These are phyloP conservation scores for Diaporthe amygdali DNA, from an alignment of 2,329 filamentous ascomycete genomes.

Conservation along the genomic window DNA sequence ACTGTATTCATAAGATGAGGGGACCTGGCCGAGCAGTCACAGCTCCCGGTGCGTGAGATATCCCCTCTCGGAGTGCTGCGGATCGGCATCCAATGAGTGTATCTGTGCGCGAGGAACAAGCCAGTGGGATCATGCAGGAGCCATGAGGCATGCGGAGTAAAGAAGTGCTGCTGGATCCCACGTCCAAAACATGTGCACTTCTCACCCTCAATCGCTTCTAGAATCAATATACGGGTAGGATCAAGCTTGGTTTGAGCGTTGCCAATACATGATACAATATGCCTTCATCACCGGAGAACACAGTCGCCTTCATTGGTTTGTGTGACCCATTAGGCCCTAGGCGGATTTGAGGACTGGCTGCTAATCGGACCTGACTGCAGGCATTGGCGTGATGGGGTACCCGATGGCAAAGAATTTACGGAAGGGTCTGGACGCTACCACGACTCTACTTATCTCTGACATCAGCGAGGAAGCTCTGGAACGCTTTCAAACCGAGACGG, in stretches of 20 bases:
- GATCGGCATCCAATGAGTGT: neutral
- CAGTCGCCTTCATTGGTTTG: neutral
- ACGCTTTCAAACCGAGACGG: slow-evolving; percentile 42
- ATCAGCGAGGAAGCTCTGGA: slow-evolving; percentile 41
- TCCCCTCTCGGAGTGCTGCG: neutral
- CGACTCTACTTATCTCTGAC: slow-evolving; percentile 38
- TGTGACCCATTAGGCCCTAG: neutral
- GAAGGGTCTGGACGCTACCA: slow-evolving; percentile 30
- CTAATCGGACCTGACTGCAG: slow-evolving; percentile 21
- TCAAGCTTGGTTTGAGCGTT: neutral
- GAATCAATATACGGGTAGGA: neutral
- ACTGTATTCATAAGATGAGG: neutral
- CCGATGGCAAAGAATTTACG: slow-evolving; percentile 41
- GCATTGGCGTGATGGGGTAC: slow-evolving; percentile 41
- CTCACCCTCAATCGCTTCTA: too few species aligned
- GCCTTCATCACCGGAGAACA: neutral
- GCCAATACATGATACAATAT: neutral
- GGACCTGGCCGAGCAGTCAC: neutral
- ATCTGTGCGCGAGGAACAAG: neutral
- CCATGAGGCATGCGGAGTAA: neutral
- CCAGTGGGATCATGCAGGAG: neutral
- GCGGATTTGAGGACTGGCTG: neutral
- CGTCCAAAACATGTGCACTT: neutral
- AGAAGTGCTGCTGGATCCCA: neutral
- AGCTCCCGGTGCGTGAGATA: neutral